Evolutionary conservation across 2,329 filamentous ascomycete species (phyloP).

Genomic region (Didymella glomerata): DNA sequence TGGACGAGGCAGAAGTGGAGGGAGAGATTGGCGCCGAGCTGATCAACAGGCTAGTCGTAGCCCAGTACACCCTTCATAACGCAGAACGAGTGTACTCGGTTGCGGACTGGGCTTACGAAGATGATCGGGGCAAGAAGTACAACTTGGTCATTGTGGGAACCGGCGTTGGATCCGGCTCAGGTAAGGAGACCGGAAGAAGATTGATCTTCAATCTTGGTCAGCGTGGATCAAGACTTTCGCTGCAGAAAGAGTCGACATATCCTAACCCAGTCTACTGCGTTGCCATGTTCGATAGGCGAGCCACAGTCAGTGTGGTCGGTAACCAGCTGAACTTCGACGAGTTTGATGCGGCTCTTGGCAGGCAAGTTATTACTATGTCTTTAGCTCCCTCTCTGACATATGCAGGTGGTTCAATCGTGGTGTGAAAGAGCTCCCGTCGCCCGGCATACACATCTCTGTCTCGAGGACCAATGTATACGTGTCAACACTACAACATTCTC

Average conservation of each 20-base stretch:
- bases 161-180: slow-evolving; percentile 29
- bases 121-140: slow-evolving; percentile 64
- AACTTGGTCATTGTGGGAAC: slow-evolving; percentile 70
- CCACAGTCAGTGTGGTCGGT: slow-evolving; percentile 40
- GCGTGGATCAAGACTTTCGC: slow-evolving; percentile 60
- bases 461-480: slow-evolving; percentile 60
- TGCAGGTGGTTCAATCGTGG: slow-evolving; percentile 53
- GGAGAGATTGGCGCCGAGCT: slow-evolving; percentile 31
- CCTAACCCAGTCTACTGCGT: slow-evolving; percentile 45
- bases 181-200: slow-evolving; percentile 39
- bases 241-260: slow-evolving; percentile 52
- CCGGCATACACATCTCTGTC: slow-evolving; percentile 60
- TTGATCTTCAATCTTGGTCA: slow-evolving; percentile 42
- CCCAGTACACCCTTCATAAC: slow-evolving; percentile 64
- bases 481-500: slow-evolving; percentile 63
- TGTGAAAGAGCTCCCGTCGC: slow-evolving; percentile 56
- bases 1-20: slow-evolving; percentile 33
- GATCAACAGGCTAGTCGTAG: slow-evolving; percentile 54
- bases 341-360: slow-evolving; percentile 34
- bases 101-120: slow-evolving; percentile 69
- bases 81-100: slow-evolving; percentile 69
- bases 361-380: slow-evolving; percentile 21
- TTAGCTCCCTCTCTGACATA: slow-evolving; percentile 5
- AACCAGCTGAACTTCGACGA: slow-evolving; percentile 41
- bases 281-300: slow-evolving; percentile 37